Evolutionary conservation across 768 basidiomycete genomes (phyloP).

Genomic region (Lactarius indigo): DNA sequence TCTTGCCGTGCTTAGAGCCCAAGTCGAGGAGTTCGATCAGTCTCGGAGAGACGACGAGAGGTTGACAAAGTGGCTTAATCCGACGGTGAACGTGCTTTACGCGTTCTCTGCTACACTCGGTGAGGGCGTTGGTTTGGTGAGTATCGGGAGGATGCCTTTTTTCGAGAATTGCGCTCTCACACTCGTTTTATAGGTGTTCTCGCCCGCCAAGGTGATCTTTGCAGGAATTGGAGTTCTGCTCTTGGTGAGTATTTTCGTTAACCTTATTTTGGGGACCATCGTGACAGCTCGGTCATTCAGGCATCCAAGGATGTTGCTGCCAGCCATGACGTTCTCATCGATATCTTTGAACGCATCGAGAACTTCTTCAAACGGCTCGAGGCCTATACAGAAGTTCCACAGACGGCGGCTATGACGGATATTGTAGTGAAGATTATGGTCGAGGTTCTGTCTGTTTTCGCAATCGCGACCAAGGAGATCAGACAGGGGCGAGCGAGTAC

Average conservation of each 20-base stretch:
- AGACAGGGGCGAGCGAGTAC: neutral
- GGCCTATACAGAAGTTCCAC: neutral
- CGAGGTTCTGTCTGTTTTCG: neutral
- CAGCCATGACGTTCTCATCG: neutral
- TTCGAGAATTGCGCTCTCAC: neutral
- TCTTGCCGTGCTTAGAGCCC: too few relatives aligned
- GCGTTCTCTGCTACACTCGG: neutral
- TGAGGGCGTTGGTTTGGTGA: neutral
- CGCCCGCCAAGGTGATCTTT: neutral
- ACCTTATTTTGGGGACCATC: too few relatives aligned
- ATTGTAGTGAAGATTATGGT: neutral
- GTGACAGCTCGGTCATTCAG: neutral
- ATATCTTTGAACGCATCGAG: neutral
- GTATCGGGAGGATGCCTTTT: neutral
- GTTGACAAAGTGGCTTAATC: neutral
- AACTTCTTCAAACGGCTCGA: slow-evolving; percentile 3
- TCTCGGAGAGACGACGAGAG: too few relatives aligned
- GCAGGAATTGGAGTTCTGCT: neutral
- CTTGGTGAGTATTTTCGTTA: neutral
- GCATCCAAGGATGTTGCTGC: neutral
- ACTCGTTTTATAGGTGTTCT: neutral
- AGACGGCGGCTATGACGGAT: neutral
- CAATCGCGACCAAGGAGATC: neutral
- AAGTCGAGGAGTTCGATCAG: too few relatives aligned
- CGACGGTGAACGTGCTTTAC: neutral